Conservation (phyloP, 352 stramenopile species). For the Pythium biforme region DNA sequence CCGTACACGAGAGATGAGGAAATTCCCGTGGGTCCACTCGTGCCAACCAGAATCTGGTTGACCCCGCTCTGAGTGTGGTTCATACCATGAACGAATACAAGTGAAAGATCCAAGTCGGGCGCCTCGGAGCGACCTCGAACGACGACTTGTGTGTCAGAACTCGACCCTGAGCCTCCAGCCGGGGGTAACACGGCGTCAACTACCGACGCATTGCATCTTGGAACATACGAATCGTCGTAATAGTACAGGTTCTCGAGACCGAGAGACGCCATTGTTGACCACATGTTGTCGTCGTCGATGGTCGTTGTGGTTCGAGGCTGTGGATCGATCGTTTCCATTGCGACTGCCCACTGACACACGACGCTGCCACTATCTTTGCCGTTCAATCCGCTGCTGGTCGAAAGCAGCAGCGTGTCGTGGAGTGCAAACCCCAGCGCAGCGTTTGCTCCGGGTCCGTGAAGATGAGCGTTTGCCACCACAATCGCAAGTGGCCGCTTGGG, state of each 20-base stretch:
- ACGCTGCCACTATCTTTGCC: conserved; percentile 30
- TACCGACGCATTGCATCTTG: conserved; percentile 3
- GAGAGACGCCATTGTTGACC: not conserved
- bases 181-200: conserved; percentile 17
- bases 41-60: conserved; percentile 43
- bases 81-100: conserved; percentile 45
- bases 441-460: not conserved
- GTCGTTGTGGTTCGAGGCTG: conserved; percentile 9
- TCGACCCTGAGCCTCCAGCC: not conserved
- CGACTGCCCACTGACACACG: conserved; percentile 62
- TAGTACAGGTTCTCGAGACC: conserved; percentile 25
- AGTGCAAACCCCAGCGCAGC: conserved; percentile 45
- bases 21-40: conserved; percentile 9
- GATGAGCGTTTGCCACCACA: conserved; percentile 23
- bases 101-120: conserved; percentile 56
- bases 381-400: conserved; percentile 33
- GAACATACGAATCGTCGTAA: conserved; percentile 20
- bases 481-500: conserved; percentile 6
- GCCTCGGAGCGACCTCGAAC: conserved; percentile 35
- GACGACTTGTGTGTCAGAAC: not conserved
- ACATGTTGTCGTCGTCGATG: conserved; percentile 12
- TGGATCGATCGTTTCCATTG: conserved; percentile 10
- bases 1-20: conserved; percentile 36
- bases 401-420: conserved; percentile 55
- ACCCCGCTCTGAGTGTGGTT: conserved; percentile 42